Evolutionary conservation across 495 filamentous ascomycete genomes (phyloP).

Genomic region (Neurospora sp.): DNA sequence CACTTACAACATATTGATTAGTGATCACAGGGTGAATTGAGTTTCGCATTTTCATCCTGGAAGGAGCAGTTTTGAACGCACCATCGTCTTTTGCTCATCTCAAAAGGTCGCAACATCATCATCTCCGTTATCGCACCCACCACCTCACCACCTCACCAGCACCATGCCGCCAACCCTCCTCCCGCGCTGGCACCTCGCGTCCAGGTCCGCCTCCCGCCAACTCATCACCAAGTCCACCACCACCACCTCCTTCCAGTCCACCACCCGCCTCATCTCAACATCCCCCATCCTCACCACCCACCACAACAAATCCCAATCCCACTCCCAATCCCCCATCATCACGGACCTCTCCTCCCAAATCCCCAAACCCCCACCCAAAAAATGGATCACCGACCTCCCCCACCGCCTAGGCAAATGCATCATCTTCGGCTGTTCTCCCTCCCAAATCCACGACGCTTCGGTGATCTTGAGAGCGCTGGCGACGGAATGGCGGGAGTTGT

Average conservation of each 20-base stretch:
- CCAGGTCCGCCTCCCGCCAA: too few species aligned
- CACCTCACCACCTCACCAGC: neutral
- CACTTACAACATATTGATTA: neutral
- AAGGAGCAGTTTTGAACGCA: neutral
- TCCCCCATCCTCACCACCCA: neutral
- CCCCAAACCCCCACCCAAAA: constrained; percentile 24
- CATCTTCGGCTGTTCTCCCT: constrained; percentile 53
- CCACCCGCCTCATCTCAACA: neutral
- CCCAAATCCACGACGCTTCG: constrained; percentile 52
- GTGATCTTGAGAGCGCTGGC: constrained; percentile 51
- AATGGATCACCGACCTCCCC: constrained; percentile 72
- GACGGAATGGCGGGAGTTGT: constrained; percentile 64
- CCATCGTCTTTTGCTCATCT: neutral
- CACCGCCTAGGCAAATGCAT: constrained; percentile 73
- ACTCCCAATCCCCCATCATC: neutral
- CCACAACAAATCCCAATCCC: neutral
- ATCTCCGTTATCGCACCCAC: neutral
- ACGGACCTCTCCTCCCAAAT: neutral
- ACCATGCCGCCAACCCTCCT: neutral
- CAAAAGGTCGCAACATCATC: neutral
- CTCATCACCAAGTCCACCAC: too few species aligned
- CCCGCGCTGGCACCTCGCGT: neutral
- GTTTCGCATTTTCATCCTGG: neutral
- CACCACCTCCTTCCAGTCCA: too few species aligned
- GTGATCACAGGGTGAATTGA: neutral